Conservation (phyloP, 2,329 filamentous ascomycete species). For the Botryotinia globosa region DNA sequence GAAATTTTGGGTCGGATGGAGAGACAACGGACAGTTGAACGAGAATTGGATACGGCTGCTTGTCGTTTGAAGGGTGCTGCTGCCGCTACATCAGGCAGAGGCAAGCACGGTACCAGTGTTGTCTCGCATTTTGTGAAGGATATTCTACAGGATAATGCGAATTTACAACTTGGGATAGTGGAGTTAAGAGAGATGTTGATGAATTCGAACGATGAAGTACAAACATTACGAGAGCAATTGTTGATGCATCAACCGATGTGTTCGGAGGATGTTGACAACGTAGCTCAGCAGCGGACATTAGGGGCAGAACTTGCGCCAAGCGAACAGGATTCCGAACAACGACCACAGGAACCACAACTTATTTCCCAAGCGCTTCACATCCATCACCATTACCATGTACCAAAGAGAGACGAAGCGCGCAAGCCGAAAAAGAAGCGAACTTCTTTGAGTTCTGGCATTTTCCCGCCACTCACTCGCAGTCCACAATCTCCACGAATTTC, state of each 20-base stretch:
- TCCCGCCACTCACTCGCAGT: slow-evolving; percentile 51
- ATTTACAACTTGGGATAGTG: slow-evolving; percentile 84
- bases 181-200: slow-evolving; percentile 88
- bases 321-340: slow-evolving; percentile 34
- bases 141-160: slow-evolving; percentile 91
- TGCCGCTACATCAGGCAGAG: slow-evolving; percentile 53
- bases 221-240: slow-evolving; percentile 78
- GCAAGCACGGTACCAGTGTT: slow-evolving; percentile 61
- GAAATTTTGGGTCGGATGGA: slow-evolving; percentile 84
- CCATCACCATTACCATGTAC: slow-evolving; percentile 87
- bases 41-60: slow-evolving; percentile 75
- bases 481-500: slow-evolving; percentile 41
- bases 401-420: slow-evolving; percentile 58
- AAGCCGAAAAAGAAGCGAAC: slow-evolving; percentile 72
- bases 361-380: slow-evolving; percentile 79
- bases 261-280: slow-evolving; percentile 39
- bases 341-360: slow-evolving; percentile 30
- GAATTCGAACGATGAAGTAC: slow-evolving; percentile 91
- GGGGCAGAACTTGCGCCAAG: slow-evolving; percentile 66
- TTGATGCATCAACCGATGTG: slow-evolving; percentile 70
- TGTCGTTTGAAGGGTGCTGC: slow-evolving; percentile 79
- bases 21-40: slow-evolving; percentile 75
- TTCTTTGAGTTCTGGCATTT: slow-evolving; percentile 57
- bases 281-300: slow-evolving; percentile 52
- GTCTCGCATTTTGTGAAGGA: slow-evolving; percentile 97